These are phyloP conservation scores for Calonectria hongkongensis DNA, from an alignment of 2,329 filamentous ascomycete species.

Conservation along the genomic window DNA sequence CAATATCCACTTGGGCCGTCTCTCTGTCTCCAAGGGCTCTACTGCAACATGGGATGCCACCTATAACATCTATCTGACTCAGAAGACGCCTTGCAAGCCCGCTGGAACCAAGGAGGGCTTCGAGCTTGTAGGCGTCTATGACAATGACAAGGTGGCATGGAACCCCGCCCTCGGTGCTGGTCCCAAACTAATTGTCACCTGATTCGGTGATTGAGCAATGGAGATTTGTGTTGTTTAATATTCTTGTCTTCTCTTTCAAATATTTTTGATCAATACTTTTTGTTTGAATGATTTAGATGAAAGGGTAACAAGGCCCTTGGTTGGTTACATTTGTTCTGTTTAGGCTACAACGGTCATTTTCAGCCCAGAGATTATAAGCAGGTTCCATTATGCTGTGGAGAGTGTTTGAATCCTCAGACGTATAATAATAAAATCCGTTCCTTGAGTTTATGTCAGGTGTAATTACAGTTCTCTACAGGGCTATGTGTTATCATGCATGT, in stretches of 20 bases:
- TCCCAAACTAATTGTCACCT: conserved; percentile 44
- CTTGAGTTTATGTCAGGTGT: not conserved
- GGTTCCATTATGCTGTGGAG: not conserved
- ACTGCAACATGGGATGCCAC: conserved; percentile 45
- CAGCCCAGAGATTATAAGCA: not conserved
- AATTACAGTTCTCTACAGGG: no score
- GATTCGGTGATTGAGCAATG: not conserved
- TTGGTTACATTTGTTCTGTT: not conserved
- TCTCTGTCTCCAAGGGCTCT: conserved; percentile 28
- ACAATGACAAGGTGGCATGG: conserved; percentile 45
- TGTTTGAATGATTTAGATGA: not conserved
- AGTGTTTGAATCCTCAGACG: not conserved
- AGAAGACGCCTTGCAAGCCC: conserved; percentile 45
- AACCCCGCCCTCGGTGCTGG: conserved; percentile 39
- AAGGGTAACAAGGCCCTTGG: not conserved
- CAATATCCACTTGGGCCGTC: conserved; percentile 49
- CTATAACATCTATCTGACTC: conserved; percentile 43
- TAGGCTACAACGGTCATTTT: conserved; percentile 10
- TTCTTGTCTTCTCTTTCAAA: conserved; percentile 27
- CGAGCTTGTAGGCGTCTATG: conserved; percentile 48
- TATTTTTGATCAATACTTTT: not conserved
- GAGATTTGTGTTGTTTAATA: not conserved
- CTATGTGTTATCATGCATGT: not conserved
- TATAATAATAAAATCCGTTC: not conserved
- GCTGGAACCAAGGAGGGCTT: conserved; percentile 44